Conservation (phyloP, 352 stramenopile genomes). For the Pythium biforme region DNA sequence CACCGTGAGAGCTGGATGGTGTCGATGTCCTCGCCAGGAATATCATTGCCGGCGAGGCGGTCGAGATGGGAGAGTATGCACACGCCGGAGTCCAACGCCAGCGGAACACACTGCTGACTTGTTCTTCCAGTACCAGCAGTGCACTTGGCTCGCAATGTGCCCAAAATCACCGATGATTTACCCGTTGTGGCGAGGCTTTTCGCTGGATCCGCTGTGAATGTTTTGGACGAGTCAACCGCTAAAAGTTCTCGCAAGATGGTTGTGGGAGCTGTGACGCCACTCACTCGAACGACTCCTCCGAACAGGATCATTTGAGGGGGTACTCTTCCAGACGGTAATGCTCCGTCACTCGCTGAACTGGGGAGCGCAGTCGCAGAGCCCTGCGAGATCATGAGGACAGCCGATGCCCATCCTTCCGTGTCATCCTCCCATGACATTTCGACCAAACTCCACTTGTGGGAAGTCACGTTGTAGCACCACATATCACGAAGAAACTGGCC, state of each 20-base stretch:
- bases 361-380: slow-evolving; percentile 53
- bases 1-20: slow-evolving; percentile 80
- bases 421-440: slow-evolving; percentile 48
- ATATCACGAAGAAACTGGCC: slow-evolving; percentile 60
- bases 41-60: slow-evolving; percentile 69
- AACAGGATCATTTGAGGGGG: slow-evolving; percentile 41
- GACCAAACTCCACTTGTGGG: slow-evolving; percentile 60
- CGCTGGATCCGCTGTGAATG: slow-evolving; percentile 43
- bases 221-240: slow-evolving; percentile 32
- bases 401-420: slow-evolving; percentile 45
- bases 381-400: slow-evolving; percentile 41
- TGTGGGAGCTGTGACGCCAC: slow-evolving; percentile 25
- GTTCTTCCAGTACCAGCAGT: slow-evolving; percentile 23
- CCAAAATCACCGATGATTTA: slow-evolving; percentile 54
- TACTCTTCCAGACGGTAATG: neutral
- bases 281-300: slow-evolving; percentile 34
- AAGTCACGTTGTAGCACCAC: slow-evolving; percentile 75
- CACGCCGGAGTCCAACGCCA: slow-evolving; percentile 59
- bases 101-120: slow-evolving; percentile 45
- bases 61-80: slow-evolving; percentile 82
- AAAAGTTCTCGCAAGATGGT: slow-evolving; percentile 38
- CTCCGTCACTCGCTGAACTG: slow-evolving; percentile 28
- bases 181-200: slow-evolving; percentile 54
- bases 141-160: slow-evolving; percentile 48
- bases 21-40: slow-evolving; percentile 69